These are phyloP conservation scores for Petunia axillaris DNA, from an alignment of 257 asterid species.

Conservation along the genomic window DNA sequence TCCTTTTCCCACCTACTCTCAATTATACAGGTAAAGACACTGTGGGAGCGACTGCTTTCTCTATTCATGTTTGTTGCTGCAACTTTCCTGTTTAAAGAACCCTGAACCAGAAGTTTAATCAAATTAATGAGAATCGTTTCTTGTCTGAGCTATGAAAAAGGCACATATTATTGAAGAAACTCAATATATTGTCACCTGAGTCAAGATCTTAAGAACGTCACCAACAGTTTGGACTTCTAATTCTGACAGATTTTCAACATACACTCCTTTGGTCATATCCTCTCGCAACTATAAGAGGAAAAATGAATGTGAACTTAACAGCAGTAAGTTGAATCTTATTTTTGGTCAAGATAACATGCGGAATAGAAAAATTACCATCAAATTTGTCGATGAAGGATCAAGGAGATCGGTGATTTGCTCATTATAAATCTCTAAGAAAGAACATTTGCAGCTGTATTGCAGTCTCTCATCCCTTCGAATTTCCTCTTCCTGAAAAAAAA, in stretches of 20 bases:
- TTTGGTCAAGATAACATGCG: slow-evolving; percentile 20
- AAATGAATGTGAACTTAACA: slow-evolving; percentile 31
- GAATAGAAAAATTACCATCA: slow-evolving; percentile 61
- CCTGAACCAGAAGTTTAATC: slow-evolving; percentile 51
- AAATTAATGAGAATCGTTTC: slow-evolving; percentile 24
- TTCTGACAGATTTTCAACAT: slow-evolving; percentile 93
- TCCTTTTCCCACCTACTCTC: slow-evolving; percentile 97
- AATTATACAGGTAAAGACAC: slow-evolving; percentile 96
- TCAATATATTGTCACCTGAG: slow-evolving; percentile 58
- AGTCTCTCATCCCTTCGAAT: slow-evolving; percentile 79
- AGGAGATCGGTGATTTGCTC: slow-evolving; percentile 96
- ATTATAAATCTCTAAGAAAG: slow-evolving; percentile 91
- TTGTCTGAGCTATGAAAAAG: neutral
- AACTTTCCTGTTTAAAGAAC: slow-evolving; percentile 86
- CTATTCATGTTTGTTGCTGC: slow-evolving; percentile 98
- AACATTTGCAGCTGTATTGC: slow-evolving; percentile 85
- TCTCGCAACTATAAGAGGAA: slow-evolving; percentile 66
- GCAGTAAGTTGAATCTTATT: slow-evolving; percentile 8
- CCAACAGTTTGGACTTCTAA: slow-evolving; percentile 87
- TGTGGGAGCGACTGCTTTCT: slow-evolving; percentile 98
- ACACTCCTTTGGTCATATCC: slow-evolving; percentile 87
- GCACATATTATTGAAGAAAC: slow-evolving; percentile 18
- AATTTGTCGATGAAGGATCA: slow-evolving; percentile 93
- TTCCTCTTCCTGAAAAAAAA: slow-evolving; percentile 78
- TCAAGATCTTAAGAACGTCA: slow-evolving; percentile 85